Conservation (phyloP, 495 filamentous ascomycete genomes). For the Friedmanniomyces simplex region DNA sequence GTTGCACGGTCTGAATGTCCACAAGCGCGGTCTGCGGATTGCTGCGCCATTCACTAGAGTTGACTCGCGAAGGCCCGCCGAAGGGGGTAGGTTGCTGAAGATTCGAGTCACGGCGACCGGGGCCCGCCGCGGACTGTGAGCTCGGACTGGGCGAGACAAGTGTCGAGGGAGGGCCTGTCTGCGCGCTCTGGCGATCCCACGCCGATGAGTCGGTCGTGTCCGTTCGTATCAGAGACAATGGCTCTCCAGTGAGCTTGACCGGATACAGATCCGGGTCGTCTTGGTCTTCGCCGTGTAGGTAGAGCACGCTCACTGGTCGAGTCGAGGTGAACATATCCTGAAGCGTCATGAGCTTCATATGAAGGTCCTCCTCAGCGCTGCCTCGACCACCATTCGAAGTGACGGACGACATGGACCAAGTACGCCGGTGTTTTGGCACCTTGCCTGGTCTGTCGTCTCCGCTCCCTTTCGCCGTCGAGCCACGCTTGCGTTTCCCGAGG, state of each 20-base stretch:
- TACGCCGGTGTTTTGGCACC: slow-evolving; percentile 78
- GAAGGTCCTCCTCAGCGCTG: slow-evolving; percentile 77
- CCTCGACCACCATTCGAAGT: slow-evolving; percentile 52
- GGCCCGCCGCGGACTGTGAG: slow-evolving; percentile 22
- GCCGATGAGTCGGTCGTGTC: slow-evolving; percentile 45
- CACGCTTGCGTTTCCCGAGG: slow-evolving; percentile 78
- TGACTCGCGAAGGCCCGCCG: slow-evolving; percentile 24
- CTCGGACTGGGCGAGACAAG: slow-evolving; percentile 34
- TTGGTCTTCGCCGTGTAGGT: slow-evolving; percentile 66
- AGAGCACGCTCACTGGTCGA: slow-evolving; percentile 70
- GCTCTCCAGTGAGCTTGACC: slow-evolving; percentile 61
- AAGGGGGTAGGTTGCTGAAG: slow-evolving; percentile 29
- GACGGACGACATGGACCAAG: slow-evolving; percentile 91
- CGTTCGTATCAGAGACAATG: slow-evolving; percentile 46
- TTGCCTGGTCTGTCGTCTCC: slow-evolving; percentile 55
- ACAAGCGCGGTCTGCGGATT: slow-evolving; percentile 41
- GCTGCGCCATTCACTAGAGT: slow-evolving; percentile 44
- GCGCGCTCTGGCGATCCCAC: slow-evolving; percentile 49
- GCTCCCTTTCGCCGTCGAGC: slow-evolving; percentile 40
- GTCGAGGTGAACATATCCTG: slow-evolving; percentile 97
- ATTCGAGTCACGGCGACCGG: slow-evolving; percentile 23
- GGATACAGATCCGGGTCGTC: slow-evolving; percentile 92
- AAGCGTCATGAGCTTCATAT: slow-evolving; percentile 68
- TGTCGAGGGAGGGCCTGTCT: slow-evolving; percentile 27
- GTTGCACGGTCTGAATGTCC: slow-evolving; percentile 28